Percentiles rank a stretch among this genome's conserved stretches.
These are phyloP conservation scores for Fusarium guadeloupense DNA, from an alignment of 2,329 filamentous ascomycete species.

Conservation along the genomic window DNA sequence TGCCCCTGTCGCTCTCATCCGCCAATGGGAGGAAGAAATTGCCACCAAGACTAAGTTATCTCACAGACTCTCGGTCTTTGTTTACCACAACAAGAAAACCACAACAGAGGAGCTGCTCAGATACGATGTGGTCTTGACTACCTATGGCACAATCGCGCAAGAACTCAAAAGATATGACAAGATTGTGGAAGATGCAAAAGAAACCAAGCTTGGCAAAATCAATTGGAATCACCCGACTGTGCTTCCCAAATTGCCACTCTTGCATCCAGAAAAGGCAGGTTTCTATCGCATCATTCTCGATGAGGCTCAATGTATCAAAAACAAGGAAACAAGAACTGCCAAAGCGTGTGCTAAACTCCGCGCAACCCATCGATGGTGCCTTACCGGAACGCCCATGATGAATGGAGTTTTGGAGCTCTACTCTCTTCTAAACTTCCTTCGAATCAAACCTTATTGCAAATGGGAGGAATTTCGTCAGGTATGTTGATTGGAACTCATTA, in stretches of 20 bases:
- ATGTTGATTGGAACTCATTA: conserved; percentile 38
- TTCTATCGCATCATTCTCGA: conserved; percentile 88
- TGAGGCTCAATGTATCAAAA: conserved; percentile 86
- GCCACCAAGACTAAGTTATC: conserved; percentile 69
- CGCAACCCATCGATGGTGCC: conserved; percentile 79
- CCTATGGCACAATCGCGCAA: conserved; percentile 76
- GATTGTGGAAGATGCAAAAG: conserved; percentile 60
- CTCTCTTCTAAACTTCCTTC: conserved; percentile 79
- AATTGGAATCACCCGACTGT: conserved; percentile 51
- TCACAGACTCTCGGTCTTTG: conserved; percentile 70
- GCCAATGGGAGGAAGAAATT: conserved; percentile 88
- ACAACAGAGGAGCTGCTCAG: conserved; percentile 68
- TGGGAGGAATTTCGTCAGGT: conserved; percentile 68
- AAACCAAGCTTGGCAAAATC: conserved; percentile 44
- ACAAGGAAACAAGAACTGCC: conserved; percentile 76
- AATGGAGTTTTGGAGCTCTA: conserved; percentile 82
- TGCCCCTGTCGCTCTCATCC: conserved; percentile 80
- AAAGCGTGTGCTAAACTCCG: conserved; percentile 72
- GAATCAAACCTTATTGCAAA: conserved; percentile 77
- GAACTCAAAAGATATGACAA: conserved; percentile 70
- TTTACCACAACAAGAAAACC: conserved; percentile 76
- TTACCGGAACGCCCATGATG: conserved; percentile 90
- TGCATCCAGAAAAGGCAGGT: conserved; percentile 66
- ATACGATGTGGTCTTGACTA: conserved; percentile 84
- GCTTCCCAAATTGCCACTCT: conserved; percentile 60